Conservation (phyloP, 2,329 filamentous ascomycete genomes). For the Aureobasidium zeae region DNA sequence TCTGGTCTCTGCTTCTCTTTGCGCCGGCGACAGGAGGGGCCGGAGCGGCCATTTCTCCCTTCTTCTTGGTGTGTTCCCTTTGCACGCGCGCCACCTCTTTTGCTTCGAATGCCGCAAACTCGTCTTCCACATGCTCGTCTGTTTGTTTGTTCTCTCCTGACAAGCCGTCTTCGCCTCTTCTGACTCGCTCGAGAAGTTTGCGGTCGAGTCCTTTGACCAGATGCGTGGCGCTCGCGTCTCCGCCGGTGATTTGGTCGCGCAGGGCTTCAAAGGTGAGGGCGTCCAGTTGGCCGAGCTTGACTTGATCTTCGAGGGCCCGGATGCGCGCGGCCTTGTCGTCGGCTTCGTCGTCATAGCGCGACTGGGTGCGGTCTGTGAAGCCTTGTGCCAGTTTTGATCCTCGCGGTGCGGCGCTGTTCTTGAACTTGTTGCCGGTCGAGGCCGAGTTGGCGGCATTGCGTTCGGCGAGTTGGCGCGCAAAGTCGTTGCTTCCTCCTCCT, state of each 20-base stretch:
- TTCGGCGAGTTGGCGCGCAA: conserved; percentile 76
- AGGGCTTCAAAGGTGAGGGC: conserved; percentile 66
- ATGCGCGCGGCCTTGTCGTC: conserved; percentile 56
- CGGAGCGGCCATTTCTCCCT: conserved; percentile 39
- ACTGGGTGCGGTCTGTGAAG: conserved; percentile 72
- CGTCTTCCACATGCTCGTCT: conserved; percentile 33
- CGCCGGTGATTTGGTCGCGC: conserved; percentile 67
- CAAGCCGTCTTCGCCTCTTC: conserved; percentile 53
- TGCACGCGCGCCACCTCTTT: conserved; percentile 62
- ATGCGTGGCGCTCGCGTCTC: conserved; percentile 71
- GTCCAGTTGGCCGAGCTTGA: conserved; percentile 79
- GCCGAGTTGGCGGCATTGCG: conserved; percentile 47
- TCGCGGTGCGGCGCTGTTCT: conserved; percentile 65
- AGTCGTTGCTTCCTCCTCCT: conserved; percentile 51
- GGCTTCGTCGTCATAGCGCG: conserved; percentile 45
- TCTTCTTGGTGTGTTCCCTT: conserved; percentile 47
- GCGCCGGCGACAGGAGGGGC: conserved; percentile 35
- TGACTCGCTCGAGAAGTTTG: conserved; percentile 61
- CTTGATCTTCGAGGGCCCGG: conserved; percentile 67
- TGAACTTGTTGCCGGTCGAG: conserved; percentile 62
- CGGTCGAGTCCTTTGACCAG: conserved; percentile 88
- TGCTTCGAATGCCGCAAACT: conserved; percentile 45
- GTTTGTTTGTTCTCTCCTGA: conserved; percentile 26
- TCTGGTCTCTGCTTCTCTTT: conserved; percentile 50
- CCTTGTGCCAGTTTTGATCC: conserved; percentile 70